Conservation (phyloP, 768 basidiomycete species). For the Boletus fagicola region DNA sequence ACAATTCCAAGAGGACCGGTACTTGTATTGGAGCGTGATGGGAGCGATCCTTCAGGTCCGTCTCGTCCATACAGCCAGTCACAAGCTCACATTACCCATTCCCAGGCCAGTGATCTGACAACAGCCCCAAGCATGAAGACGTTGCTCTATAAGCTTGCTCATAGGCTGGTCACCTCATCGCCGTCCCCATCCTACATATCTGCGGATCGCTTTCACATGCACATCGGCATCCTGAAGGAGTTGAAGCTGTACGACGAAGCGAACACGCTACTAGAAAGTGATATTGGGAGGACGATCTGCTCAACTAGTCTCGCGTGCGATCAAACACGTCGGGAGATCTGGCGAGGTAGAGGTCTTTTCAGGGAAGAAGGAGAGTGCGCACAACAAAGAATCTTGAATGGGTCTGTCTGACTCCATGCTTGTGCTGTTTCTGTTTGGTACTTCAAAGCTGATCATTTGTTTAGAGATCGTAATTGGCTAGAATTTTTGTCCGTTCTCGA, state of each 20-base stretch:
- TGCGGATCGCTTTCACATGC: slow-evolving; percentile 77
- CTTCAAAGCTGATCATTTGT: slow-evolving; percentile 22
- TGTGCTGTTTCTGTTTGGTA: slow-evolving; percentile 6
- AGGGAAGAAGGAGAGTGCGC: slow-evolving; percentile 64
- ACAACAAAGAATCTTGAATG: slow-evolving; percentile 55
- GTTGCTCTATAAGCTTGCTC: slow-evolving; percentile 74
- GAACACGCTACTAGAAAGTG: slow-evolving; percentile 62
- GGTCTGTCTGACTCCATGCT: slow-evolving; percentile 41
- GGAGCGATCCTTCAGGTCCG: slow-evolving; percentile 75
- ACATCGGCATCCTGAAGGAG: slow-evolving; percentile 69
- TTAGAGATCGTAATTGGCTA: slow-evolving; percentile 83
- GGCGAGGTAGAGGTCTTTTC: slow-evolving; percentile 52
- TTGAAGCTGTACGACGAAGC: slow-evolving; percentile 70
- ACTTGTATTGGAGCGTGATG: slow-evolving; percentile 81
- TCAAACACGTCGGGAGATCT: slow-evolving; percentile 72
- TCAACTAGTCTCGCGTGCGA: slow-evolving; percentile 70
- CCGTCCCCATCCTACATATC: slow-evolving; percentile 60
- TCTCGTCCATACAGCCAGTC: neutral
- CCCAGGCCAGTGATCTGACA: slow-evolving; percentile 66
- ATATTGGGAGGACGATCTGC: slow-evolving; percentile 66
- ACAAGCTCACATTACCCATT: slow-evolving; percentile 9
- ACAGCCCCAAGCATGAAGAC: slow-evolving; percentile 63
- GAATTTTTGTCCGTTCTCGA: slow-evolving; percentile 77
- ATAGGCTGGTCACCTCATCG: slow-evolving; percentile 64
- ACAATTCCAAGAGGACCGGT: slow-evolving; percentile 78